Base-by-base conservation (phyloP, 2,329 filamentous ascomycete genomes). In the Metarhizium sp. region DNA sequence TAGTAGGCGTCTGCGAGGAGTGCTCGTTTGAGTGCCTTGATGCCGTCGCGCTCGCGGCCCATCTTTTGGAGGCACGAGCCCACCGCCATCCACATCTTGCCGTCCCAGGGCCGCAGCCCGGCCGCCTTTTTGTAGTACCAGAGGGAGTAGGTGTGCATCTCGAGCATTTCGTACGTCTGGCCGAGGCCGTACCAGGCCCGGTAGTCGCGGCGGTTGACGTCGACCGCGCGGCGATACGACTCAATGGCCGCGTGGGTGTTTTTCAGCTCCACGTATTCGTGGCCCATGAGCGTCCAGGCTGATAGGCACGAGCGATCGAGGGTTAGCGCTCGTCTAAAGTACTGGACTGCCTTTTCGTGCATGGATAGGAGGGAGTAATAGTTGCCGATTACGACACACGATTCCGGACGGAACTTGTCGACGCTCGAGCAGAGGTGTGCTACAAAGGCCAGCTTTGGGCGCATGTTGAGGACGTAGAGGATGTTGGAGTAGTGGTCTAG, bases 101-200 rank as follows among this genome's bases (percentile, higher is more conserved):
- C 90, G 63, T 99, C 94, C 78, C 92, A 96, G 0, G 92, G 91
- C n/a, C 92, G 84, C 2, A 99, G 77, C 0, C 91, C 90, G 0
- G 92, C 92, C 0, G 94, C 94, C 55, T 94, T 90, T 67, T 97
- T 95, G 75, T 96, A 96, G 72, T 99, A 99, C 81, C 94, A 97
- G 0, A 99, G 75, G 1, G 92, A 92, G 69, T 99, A 99, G 47
- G 92, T 91, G 67, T 96, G 90, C 90, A 96, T 96, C 71, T 99
- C 94, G 8, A 99, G 81, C 62, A 99, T 88, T 70, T 99, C 94
- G 66, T 99, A 99, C 1, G 94, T 95, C 69, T 97, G 92, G 1
- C 94, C 94, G 0, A 99, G 78, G 38, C 94, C 94, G 67, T 99
- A 97, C 94, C 94, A 99, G 4, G 94, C 94, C 56, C 94, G 87